phyloP scores from a whole-genome alignment of 768 basidiomycete species.

The Trametes punicea region DNA sequence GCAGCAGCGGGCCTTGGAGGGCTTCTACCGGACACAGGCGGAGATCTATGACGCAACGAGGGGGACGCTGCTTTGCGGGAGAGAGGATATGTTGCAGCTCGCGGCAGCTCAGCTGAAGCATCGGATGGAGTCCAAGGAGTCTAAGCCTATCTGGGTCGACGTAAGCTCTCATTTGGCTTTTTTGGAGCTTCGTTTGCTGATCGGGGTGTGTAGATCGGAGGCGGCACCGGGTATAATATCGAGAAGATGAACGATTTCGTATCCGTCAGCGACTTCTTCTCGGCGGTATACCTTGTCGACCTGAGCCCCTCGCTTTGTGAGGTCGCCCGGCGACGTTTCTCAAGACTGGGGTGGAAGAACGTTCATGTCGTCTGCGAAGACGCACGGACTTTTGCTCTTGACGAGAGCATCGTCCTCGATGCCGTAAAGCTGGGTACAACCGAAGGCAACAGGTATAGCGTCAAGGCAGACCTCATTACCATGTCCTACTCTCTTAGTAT shows the following conservation, averaged over 20 bases:
- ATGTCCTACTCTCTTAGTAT: constrained; percentile 59
- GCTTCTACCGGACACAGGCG: constrained; percentile 67
- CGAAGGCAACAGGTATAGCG: constrained; percentile 44
- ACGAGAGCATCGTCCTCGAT: constrained; percentile 42
- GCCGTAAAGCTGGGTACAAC: constrained; percentile 32
- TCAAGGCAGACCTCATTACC: constrained; percentile 41
- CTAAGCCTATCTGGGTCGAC: constrained; percentile 68
- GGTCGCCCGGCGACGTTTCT: constrained; percentile 66
- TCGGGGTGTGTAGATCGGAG: background rate
- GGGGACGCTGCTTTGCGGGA: constrained; percentile 55
- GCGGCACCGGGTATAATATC: constrained; percentile 54
- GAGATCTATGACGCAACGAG: constrained; percentile 71
- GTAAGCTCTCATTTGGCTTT: constrained; percentile 45
- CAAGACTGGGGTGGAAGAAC: constrained; percentile 67
- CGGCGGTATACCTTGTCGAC: constrained; percentile 69
- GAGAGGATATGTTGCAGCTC: constrained; percentile 71
- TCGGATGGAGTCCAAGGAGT: constrained; percentile 39
- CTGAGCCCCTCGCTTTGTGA: constrained; percentile 70
- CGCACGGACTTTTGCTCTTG: constrained; percentile 62
- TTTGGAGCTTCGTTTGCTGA: background rate
- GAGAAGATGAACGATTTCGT: constrained; percentile 67
- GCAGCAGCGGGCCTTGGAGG: constrained; percentile 28
- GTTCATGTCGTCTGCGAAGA: constrained; percentile 72
- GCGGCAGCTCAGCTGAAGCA: constrained; percentile 55
- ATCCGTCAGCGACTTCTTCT: constrained; percentile 60